phyloP scores from a whole-genome alignment of 306 rosid genomes.

The Pyrus betulifolia region DNA sequence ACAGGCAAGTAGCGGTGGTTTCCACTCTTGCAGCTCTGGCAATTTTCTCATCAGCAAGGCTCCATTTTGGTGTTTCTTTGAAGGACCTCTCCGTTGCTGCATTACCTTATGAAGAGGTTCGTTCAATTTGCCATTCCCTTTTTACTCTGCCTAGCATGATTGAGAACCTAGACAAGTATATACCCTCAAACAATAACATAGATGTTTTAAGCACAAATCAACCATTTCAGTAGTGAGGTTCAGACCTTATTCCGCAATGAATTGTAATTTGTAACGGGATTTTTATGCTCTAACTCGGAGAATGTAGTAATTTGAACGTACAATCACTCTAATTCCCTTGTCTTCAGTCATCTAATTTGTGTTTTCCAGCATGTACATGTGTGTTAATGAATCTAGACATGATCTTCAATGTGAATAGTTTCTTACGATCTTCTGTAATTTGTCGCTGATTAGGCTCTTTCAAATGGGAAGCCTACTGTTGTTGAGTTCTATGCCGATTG shows the following conservation, averaged over 20 bases:
- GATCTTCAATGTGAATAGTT: background rate
- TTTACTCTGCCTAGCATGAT: background rate
- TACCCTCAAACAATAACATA: background rate
- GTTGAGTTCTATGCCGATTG: conserved; percentile 99
- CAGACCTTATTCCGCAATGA: background rate
- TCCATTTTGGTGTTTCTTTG: conserved; percentile 90
- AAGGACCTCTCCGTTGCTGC: conserved; percentile 77
- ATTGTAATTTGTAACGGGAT: background rate
- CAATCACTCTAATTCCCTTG: background rate
- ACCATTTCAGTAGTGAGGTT: background rate
- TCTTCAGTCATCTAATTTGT: background rate
- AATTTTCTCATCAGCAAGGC: conserved; percentile 56
- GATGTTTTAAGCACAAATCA: background rate
- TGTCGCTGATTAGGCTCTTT: conserved; percentile 60
- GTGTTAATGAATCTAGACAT: background rate
- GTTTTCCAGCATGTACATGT: background rate
- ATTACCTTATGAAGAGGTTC: conserved; percentile 84
- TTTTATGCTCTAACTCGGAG: background rate
- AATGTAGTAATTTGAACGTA: background rate
- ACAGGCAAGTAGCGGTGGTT: conserved; percentile 50
- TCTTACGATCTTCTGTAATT: background rate
- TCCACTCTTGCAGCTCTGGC: conserved; percentile 72
- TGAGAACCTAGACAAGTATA: background rate
- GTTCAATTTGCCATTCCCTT: background rate
- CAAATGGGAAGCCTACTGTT: conserved; percentile 92